Conservation (phyloP, 1,284 basidiomycete genomes). For the Cutaneotrichosporon cyanovorans region DNA sequence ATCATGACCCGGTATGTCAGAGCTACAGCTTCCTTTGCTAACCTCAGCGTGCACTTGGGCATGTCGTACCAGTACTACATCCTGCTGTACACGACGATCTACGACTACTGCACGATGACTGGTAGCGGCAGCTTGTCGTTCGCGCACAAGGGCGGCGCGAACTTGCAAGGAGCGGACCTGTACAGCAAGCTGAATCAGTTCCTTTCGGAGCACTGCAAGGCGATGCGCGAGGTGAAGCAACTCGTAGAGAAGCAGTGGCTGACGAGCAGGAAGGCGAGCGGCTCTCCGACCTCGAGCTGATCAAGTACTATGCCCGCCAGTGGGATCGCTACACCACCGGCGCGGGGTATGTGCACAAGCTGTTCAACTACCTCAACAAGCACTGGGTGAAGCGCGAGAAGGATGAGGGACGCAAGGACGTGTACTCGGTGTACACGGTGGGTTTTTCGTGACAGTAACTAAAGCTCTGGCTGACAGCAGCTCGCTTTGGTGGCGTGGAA, state of each 20-base stretch:
- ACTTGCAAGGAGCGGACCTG: constrained; percentile 88
- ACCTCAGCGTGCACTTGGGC: constrained; percentile 63
- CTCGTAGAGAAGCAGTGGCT: constrained; percentile 32
- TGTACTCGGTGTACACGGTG: constrained; percentile 94
- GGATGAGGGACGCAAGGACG: constrained; percentile 92
- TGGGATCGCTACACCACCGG: constrained; percentile 97
- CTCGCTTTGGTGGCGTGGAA: constrained; percentile 96
- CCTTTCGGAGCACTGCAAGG: constrained; percentile 69
- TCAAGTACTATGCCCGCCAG: constrained; percentile 84
- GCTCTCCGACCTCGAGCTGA: constrained; percentile 75
- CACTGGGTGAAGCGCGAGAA: constrained; percentile 99
- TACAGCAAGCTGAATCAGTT: constrained; percentile 83
- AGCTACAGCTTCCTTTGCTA: constrained; percentile 10
- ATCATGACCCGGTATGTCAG: constrained; percentile 79
- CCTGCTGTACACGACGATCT: constrained; percentile 83
- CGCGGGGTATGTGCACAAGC: constrained; percentile 88
- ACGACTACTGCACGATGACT: constrained; percentile 80
- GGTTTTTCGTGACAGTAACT: constrained; percentile 35
- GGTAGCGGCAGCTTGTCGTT: constrained; percentile 16
- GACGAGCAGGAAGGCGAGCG: constrained; percentile 61
- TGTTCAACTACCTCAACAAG: constrained; percentile 95
- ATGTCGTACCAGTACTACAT: constrained; percentile 91
- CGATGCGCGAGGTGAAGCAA: constrained; percentile 57
- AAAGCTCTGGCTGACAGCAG: constrained; percentile 50
- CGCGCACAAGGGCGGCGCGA: constrained; percentile 64